Evolutionary conservation across 208 protist species (phyloP).

Genomic region (Histomonas meleagridis): DNA sequence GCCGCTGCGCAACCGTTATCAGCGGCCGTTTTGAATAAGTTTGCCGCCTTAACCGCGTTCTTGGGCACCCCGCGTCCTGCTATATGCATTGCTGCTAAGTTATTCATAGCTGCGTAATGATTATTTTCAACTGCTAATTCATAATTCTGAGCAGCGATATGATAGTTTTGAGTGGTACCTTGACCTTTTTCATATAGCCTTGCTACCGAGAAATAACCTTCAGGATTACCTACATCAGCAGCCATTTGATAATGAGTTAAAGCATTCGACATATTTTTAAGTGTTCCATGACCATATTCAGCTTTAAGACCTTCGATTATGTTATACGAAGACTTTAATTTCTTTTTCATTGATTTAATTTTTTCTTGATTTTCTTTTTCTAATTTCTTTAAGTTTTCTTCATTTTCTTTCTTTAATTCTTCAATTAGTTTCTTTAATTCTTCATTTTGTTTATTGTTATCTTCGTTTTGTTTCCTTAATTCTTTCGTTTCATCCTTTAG

Average conservation of each 20-base stretch:
- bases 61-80: background rate
- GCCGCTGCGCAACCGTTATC: background rate
- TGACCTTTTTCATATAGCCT: background rate
- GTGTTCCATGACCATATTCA: background rate
- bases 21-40: background rate
- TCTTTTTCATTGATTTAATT: background rate
- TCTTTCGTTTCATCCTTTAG: background rate
- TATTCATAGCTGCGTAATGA: constrained; percentile 33
- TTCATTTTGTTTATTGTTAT: background rate
- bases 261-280: background rate
- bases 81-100: background rate
- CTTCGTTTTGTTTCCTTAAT: background rate
- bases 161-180: background rate
- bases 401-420: background rate
- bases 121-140: background rate
- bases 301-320: background rate
- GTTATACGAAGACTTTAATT: background rate
- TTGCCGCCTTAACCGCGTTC: background rate
- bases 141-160: background rate
- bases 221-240: background rate
- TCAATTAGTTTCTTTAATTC: background rate
- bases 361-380: background rate
- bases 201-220: background rate
- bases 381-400: background rate
- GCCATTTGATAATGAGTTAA: background rate